A percentile compares a stretch with the other conserved stretches of the same genome.
phyloP scores from a whole-genome alignment of 805 yeast genomes.

The Hanseniaspora occidentalis region DNA sequence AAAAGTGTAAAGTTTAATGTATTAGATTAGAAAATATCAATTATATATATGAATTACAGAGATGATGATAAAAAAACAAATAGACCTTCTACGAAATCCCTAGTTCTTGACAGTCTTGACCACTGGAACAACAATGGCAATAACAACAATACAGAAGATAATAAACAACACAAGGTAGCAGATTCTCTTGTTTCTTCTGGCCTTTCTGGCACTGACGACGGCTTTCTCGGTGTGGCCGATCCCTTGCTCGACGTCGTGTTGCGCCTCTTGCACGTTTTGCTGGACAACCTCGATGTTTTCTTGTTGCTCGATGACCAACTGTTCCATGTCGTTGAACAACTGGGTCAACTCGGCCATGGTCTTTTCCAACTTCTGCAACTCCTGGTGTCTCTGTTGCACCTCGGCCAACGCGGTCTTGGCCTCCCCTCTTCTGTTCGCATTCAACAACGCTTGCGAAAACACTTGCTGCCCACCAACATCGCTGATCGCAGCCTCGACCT shows the following conservation, averaged over 20 bases:
- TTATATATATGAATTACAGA: not conserved
- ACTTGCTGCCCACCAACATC: slow-evolving; percentile 82
- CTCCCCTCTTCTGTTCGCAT: slow-evolving; percentile 83
- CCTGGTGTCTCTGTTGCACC: slow-evolving; percentile 92
- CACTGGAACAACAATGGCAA: slow-evolving; percentile 46
- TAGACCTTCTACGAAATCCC: too few relatives aligned
- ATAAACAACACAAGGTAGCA: slow-evolving; percentile 54
- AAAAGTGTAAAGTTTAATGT: too few relatives aligned
- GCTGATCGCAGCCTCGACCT: slow-evolving; percentile 74
- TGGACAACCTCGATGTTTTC: slow-evolving; percentile 73
- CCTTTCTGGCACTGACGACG: slow-evolving; percentile 73
- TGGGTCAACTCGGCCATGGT: slow-evolving; percentile 93
- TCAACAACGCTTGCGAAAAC: slow-evolving; percentile 83
- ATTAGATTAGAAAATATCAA: too few relatives aligned
- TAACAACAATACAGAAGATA: slow-evolving; percentile 51
- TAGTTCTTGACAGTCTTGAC: slow-evolving; percentile 18
- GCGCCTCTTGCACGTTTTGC: slow-evolving; percentile 70
- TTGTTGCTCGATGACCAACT: slow-evolving; percentile 91
- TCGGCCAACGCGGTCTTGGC: slow-evolving; percentile 91
- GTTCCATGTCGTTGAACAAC: slow-evolving; percentile 92
- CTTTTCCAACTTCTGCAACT: slow-evolving; percentile 85
- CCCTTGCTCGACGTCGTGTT: slow-evolving; percentile 85
- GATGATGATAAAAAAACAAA: not conserved
- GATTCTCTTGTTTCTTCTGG: slow-evolving; percentile 85
- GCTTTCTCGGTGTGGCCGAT: slow-evolving; percentile 90